Conservation (phyloP, 202 grass and related monocot species). For the Eragrostis tef region DNA sequence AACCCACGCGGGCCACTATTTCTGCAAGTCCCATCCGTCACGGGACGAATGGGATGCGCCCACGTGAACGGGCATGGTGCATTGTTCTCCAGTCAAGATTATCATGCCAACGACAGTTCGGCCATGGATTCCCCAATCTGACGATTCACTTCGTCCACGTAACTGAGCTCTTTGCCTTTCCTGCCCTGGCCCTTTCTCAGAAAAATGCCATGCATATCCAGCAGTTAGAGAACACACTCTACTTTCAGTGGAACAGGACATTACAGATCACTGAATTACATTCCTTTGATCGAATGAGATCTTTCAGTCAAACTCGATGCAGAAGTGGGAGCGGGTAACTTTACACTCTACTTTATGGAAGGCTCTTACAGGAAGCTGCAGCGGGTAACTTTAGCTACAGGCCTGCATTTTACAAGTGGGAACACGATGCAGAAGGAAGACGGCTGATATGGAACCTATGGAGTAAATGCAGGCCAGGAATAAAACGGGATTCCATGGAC, state of each 20-base stretch:
- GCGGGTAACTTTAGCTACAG: background rate
- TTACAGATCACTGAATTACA: background rate
- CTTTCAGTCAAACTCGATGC: background rate
- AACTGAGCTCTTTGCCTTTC: slow-evolving; percentile 45
- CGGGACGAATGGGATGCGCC: slow-evolving; percentile 54
- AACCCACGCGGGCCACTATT: slow-evolving; percentile 9
- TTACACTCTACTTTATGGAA: too few relatives aligned
- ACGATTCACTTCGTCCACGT: slow-evolving; percentile 56
- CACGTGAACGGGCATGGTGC: slow-evolving; percentile 51
- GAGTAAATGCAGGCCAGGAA: slow-evolving; percentile 50
- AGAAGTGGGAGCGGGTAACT: too few relatives aligned
- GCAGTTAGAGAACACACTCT: background rate
- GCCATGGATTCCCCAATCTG: slow-evolving; percentile 36
- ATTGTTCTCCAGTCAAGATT: slow-evolving; percentile 59
- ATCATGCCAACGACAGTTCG: slow-evolving; percentile 39
- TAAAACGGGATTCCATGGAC: slow-evolving; percentile 46
- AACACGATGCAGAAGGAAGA: slow-evolving; percentile 33
- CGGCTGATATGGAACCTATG: slow-evolving; percentile 25
- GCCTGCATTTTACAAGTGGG: slow-evolving; percentile 18
- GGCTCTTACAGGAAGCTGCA: background rate
- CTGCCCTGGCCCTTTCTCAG: slow-evolving; percentile 14
- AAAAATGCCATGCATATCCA: slow-evolving; percentile 9
- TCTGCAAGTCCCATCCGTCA: slow-evolving; percentile 39
- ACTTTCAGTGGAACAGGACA: background rate
- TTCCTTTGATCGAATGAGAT: too few relatives aligned